Percentiles rank a stretch among this genome's conserved stretches.
phyloP scores from a whole-genome alignment of 768 basidiomycete genomes.

The Pleurotus djamor region DNA sequence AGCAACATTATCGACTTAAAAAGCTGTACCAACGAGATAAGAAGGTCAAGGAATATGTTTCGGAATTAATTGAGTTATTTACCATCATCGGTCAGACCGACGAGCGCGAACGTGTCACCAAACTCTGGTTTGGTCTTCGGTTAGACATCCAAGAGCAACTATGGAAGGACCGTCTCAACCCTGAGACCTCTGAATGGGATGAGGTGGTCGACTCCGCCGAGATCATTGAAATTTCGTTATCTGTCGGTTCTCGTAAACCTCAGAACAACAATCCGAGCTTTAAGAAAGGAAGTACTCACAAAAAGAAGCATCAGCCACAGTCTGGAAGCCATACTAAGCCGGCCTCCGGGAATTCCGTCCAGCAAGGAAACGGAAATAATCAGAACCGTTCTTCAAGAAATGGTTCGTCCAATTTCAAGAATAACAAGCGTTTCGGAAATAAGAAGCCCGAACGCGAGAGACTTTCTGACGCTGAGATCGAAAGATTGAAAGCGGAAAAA shows the following conservation, averaged over 20 bases:
- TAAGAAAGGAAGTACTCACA: too few species aligned
- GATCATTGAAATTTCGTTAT: slow-evolving; percentile 30
- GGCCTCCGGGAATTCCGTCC: too few species aligned
- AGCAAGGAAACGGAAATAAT: too few species aligned
- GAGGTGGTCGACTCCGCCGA: slow-evolving; percentile 24
- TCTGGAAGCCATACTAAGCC: too few species aligned
- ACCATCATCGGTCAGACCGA: slow-evolving; percentile 26
- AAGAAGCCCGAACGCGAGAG: background rate
- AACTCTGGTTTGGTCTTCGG: slow-evolving; percentile 30
- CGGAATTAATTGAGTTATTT: slow-evolving; percentile 29
- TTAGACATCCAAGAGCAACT: slow-evolving; percentile 21
- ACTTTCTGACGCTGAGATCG: background rate
- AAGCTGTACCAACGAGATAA: slow-evolving; percentile 18
- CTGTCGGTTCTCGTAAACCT: too few species aligned
- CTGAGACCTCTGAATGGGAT: slow-evolving; percentile 17
- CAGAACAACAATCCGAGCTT: too few species aligned
- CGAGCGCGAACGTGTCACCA: slow-evolving; percentile 22
- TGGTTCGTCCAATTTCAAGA: background rate
- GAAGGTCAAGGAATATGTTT: slow-evolving; percentile 26
- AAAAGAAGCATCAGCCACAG: too few species aligned
- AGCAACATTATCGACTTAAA: slow-evolving; percentile 16
- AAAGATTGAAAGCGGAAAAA: slow-evolving; percentile 16
- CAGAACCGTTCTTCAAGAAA: background rate
- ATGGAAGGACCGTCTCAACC: slow-evolving; percentile 24
- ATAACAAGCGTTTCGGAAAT: background rate